These are phyloP conservation scores for Alternaria sp. DNA, from an alignment of 2,329 filamentous ascomycete genomes.

Conservation along the genomic window DNA sequence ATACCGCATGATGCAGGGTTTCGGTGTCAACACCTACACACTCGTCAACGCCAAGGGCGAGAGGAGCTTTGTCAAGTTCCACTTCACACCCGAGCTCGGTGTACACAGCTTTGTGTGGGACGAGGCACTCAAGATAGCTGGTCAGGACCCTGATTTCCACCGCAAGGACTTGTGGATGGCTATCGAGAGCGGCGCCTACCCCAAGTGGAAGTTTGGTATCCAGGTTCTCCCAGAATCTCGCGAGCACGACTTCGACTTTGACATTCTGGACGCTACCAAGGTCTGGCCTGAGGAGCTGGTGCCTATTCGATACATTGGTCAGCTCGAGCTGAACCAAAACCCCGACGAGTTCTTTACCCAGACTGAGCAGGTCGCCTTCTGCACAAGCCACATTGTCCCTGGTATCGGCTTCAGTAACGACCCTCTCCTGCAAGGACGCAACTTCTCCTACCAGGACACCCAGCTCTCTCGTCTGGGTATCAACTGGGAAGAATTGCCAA, in stretches of 20 bases:
- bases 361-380: constrained; percentile 84
- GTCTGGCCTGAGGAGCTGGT: constrained; percentile 81
- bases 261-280: constrained; percentile 85
- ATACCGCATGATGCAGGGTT: constrained; percentile 85
- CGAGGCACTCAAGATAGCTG: constrained; percentile 73
- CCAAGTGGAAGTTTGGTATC: constrained; percentile 84
- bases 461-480: constrained; percentile 73
- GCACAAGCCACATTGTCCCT: constrained; percentile 78
- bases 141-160: constrained; percentile 77
- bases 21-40: constrained; percentile 81
- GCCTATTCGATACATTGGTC: constrained; percentile 78
- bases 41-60: constrained; percentile 72
- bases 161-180: constrained; percentile 78
- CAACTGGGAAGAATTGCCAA: constrained; percentile 79
- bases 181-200: constrained; percentile 73
- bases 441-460: constrained; percentile 71
- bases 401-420: constrained; percentile 81
- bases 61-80: constrained; percentile 78
- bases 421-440: constrained; percentile 75
- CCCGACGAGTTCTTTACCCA: constrained; percentile 83
- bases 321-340: constrained; percentile 80
- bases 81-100: constrained; percentile 75
- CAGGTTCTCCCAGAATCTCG: constrained; percentile 75
- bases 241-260: constrained; percentile 81
- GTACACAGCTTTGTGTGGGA: constrained; percentile 81